phyloP scores from a whole-genome alignment of 2,329 filamentous ascomycete species.

The Stemphylium beticola region DNA sequence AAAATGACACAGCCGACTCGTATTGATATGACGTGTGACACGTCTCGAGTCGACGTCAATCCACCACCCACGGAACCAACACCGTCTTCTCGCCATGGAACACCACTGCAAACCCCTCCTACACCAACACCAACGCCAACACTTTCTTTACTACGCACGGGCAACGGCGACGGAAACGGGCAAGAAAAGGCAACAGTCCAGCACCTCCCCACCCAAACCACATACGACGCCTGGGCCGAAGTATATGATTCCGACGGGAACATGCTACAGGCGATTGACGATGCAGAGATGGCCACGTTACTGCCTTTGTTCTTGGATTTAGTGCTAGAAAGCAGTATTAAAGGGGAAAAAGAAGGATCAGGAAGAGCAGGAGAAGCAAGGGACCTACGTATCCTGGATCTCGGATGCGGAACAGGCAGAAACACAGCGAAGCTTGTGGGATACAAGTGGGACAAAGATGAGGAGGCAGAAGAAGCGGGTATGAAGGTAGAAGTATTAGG shows the following conservation, averaged over 20 bases:
- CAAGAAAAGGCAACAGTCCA: slow-evolving; percentile 22
- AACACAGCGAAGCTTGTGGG: slow-evolving; percentile 63
- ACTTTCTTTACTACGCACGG: slow-evolving; percentile 42
- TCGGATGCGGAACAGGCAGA: slow-evolving; percentile 70
- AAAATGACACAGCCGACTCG: slow-evolving; percentile 47
- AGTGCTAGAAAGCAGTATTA: slow-evolving; percentile 24
- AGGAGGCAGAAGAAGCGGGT: neutral
- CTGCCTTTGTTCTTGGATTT: slow-evolving; percentile 57
- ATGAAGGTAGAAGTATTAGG: slow-evolving; percentile 54
- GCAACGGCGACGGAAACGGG: too few relatives aligned
- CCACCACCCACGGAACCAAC: too few relatives aligned
- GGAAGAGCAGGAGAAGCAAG: neutral
- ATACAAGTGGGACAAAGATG: slow-evolving; percentile 32
- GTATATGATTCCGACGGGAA: slow-evolving; percentile 71
- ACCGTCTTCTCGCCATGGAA: too few relatives aligned
- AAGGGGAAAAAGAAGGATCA: slow-evolving; percentile 5
- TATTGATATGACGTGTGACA: slow-evolving; percentile 48
- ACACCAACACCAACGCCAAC: slow-evolving; percentile 20
- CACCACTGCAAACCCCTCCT: too few relatives aligned
- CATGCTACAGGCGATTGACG: slow-evolving; percentile 69
- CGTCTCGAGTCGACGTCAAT: slow-evolving; percentile 46
- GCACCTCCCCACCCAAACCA: slow-evolving; percentile 50
- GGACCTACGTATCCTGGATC: slow-evolving; percentile 59
- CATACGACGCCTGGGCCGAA: slow-evolving; percentile 59
- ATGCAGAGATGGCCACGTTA: slow-evolving; percentile 59